Base-by-base conservation (phyloP, 2,329 filamentous ascomycete species). In the Macrophomina phaseolina region DNA sequence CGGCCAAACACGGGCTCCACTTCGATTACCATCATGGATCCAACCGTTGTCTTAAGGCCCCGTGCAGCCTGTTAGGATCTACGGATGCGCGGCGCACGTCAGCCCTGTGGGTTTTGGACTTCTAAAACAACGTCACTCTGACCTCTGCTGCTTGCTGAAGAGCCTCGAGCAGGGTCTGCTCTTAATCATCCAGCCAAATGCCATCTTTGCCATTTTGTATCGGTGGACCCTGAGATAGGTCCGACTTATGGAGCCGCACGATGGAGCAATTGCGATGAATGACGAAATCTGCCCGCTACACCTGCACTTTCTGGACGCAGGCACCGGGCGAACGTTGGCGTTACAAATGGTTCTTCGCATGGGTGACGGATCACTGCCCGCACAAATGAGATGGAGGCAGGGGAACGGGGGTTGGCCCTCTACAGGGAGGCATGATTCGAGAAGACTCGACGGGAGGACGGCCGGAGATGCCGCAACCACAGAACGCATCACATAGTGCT, bases 91-190 rank as follows among this genome's bases (percentile, higher is more conserved):
- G n/a, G 49, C 30, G 56, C 56, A 48, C 56, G 56, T 61, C 56
- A 61, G 56, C 56, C 56, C 46, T 61, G 56, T 34, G 56, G 34
- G 40, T 34, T 11, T 45, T 5, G 9, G 8, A 23, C 52, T 42
- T 38, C 36, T 58, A 58, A 58, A 58, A 14, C 36, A 58, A 46
- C 56, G 56, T 61, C 56, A 61, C 56, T 61, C 40, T 61, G 56
- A 61, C 56, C 42, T 34, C 28, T 34, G 40, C 56, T 8, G 28
- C 14, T n/a, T 14, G 55, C 40, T 45, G 40, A 61, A 4, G 42
- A 45, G 42, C 42, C 42, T n/a, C 11, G 16, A 46, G 34, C 56
- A 61, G 56, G 56, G 40, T 61, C 56, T 46, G 16, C 16, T 46
- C 36, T 16, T 14, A 16, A 55, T 55, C 28, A 42, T 42, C 53